These are phyloP conservation scores for Pezicula rhizophila DNA, from an alignment of 2,329 filamentous ascomycete species.

Conservation along the genomic window DNA sequence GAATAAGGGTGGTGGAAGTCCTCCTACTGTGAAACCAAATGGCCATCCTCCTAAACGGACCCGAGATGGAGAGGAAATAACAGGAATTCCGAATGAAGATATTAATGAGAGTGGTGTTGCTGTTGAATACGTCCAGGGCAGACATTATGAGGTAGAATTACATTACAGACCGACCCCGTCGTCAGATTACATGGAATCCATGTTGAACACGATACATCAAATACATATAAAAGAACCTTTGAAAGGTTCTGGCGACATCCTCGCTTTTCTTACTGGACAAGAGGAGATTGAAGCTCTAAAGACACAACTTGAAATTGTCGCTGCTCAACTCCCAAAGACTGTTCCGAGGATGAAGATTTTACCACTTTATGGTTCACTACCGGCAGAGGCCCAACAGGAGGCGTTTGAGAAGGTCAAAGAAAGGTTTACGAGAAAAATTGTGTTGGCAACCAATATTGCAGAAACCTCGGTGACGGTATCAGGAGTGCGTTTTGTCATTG, in stretches of 20 bases:
- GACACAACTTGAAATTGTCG: slow-evolving; percentile 74
- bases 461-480: slow-evolving; percentile 96
- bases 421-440: slow-evolving; percentile 75
- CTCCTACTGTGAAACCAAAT: neutral
- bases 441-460: slow-evolving; percentile 95
- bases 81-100: slow-evolving; percentile 4
- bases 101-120: slow-evolving; percentile 20
- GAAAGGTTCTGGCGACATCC: slow-evolving; percentile 70
- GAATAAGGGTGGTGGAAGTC: neutral
- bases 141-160: slow-evolving; percentile 79
- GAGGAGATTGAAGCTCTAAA: slow-evolving; percentile 85
- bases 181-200: slow-evolving; percentile 73
- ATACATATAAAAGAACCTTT: slow-evolving; percentile 83
- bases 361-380: slow-evolving; percentile 84
- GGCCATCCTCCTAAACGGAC: neutral
- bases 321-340: slow-evolving; percentile 64
- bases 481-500: slow-evolving; percentile 84
- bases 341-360: slow-evolving; percentile 67
- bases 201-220: slow-evolving; percentile 76
- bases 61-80: neutral
- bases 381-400: slow-evolving; percentile 77
- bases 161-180: slow-evolving; percentile 69
- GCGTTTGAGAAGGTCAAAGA: slow-evolving; percentile 74
- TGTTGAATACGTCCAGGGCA: slow-evolving; percentile 64
- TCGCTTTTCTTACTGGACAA: slow-evolving; percentile 88